Conservation (phyloP, 306 rosid species). For the Corylus heterophylla region DNA sequence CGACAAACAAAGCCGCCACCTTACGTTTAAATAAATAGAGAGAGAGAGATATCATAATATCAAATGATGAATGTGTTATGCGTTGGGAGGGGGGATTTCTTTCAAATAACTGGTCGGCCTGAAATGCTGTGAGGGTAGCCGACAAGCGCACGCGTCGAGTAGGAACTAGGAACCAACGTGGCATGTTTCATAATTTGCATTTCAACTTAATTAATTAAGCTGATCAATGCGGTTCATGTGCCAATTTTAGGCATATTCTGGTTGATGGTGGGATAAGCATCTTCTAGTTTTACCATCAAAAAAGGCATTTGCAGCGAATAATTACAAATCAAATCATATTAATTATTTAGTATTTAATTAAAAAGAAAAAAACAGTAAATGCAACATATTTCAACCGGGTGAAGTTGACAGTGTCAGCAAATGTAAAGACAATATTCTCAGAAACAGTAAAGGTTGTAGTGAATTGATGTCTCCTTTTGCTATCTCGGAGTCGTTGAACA, state of each 20-base stretch:
- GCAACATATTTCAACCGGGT: too few relatives aligned
- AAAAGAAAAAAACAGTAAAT: too few relatives aligned
- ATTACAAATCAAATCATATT: too few relatives aligned
- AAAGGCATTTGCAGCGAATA: too few relatives aligned
- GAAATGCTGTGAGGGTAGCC: conserved; percentile 42
- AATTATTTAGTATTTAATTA: too few relatives aligned
- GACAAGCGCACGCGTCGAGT: conserved; percentile 56
- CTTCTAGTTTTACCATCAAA: too few relatives aligned
- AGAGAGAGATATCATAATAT: not conserved
- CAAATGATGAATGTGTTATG: not conserved
- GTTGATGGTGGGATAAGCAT: too few relatives aligned
- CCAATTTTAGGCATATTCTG: not conserved
- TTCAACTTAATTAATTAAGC: not conserved
- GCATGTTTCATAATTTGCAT: not conserved
- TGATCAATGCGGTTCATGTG: not conserved
- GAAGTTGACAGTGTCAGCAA: not conserved
- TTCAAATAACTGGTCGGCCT: conserved; percentile 27
- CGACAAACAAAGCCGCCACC: conserved; percentile 49
- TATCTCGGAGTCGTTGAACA: conserved; percentile 26
- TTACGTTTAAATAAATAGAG: conserved; percentile 26
- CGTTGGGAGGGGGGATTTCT: conserved; percentile 23
- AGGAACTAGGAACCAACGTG: conserved; percentile 16
- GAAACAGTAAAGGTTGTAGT: not conserved
- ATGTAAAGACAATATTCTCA: not conserved
- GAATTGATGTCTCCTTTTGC: not conserved